Conservation (phyloP, 176 grass and related monocot genomes). For the Phoenix roebelenii region DNA sequence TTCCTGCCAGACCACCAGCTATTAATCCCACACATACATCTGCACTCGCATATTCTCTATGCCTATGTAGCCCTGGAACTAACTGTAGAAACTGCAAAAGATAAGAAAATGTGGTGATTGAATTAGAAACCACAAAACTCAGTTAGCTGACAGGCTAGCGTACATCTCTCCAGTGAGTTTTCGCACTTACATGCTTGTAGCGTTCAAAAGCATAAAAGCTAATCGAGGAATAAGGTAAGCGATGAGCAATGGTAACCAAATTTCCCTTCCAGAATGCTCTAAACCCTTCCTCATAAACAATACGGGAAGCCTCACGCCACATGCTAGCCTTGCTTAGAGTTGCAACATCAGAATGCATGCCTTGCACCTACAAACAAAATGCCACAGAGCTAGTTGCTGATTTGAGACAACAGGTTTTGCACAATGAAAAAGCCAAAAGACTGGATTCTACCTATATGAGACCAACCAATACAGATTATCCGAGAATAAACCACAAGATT, state of each 20-base stretch:
- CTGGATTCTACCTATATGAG: too few relatives aligned
- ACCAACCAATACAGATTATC: too few relatives aligned
- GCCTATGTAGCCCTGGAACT: slow-evolving; percentile 60
- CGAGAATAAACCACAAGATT: too few relatives aligned
- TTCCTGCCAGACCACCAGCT: slow-evolving; percentile 77
- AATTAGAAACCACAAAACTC: too few relatives aligned
- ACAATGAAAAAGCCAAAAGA: too few relatives aligned
- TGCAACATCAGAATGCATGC: slow-evolving; percentile 83
- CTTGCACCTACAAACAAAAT: slow-evolving; percentile 66
- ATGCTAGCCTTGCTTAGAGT: slow-evolving; percentile 57
- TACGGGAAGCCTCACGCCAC: slow-evolving; percentile 66
- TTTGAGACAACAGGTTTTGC: too few relatives aligned
- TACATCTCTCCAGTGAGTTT: background rate
- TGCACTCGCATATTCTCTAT: slow-evolving; percentile 44
- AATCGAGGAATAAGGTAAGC: slow-evolving; percentile 89
- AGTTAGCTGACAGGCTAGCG: too few relatives aligned
- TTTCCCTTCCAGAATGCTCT: slow-evolving; percentile 94
- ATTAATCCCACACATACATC: slow-evolving; percentile 66
- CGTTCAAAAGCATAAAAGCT: slow-evolving; percentile 80
- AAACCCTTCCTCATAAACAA: slow-evolving; percentile 79
- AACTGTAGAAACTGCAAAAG: slow-evolving; percentile 53
- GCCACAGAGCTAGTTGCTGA: background rate
- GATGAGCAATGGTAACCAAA: slow-evolving; percentile 86
- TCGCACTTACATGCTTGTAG: slow-evolving; percentile 59
- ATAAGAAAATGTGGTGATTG: background rate